These are phyloP conservation scores for Cladorrhinum sp. DNA, from an alignment of 2,329 filamentous ascomycete species.

Conservation along the genomic window DNA sequence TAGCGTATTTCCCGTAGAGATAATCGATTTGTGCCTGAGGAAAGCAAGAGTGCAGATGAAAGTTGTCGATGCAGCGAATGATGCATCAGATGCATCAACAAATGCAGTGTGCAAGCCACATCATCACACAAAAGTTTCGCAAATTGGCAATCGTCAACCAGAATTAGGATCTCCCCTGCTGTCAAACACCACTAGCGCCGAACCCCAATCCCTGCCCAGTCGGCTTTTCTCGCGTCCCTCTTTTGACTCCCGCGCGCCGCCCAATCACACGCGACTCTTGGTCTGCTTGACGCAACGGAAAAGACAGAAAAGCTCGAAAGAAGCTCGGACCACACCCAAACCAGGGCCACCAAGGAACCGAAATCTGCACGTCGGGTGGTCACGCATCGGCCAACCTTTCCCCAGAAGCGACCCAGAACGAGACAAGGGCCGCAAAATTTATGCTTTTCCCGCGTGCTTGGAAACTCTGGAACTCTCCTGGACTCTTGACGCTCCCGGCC, in stretches of 20 bases:
- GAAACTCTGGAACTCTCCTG: neutral
- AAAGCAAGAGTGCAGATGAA: neutral
- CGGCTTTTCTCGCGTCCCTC: constrained; percentile 23
- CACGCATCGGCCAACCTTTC: constrained; percentile 25
- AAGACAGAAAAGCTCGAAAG: constrained; percentile 18
- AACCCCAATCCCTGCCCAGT: constrained; percentile 20
- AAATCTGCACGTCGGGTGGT: constrained; percentile 28
- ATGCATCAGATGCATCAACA: neutral
- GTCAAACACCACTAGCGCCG: constrained; percentile 21
- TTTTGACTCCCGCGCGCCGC: constrained; percentile 13
- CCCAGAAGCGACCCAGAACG: constrained; percentile 21
- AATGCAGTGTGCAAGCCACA: neutral
- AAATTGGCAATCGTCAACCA: constrained; percentile 4
- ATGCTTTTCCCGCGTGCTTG: constrained; percentile 14
- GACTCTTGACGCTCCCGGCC: constrained; percentile 1
- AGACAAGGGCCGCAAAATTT: constrained; percentile 27
- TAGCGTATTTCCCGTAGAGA: neutral
- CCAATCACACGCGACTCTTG: constrained; percentile 6
- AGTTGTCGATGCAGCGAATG: neutral
- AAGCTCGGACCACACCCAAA: constrained; percentile 21
- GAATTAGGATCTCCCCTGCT: constrained; percentile 7
- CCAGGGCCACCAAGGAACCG: constrained; percentile 8
- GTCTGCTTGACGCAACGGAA: constrained; percentile 6
- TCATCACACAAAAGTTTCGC: neutral
- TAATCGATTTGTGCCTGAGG: neutral